A percentile compares a stretch with the other conserved stretches of the same genome.
These are phyloP conservation scores for Sugiyamaella neomexicana DNA, from an alignment of 1,139 yeast genomes.

Conservation along the genomic window DNA sequence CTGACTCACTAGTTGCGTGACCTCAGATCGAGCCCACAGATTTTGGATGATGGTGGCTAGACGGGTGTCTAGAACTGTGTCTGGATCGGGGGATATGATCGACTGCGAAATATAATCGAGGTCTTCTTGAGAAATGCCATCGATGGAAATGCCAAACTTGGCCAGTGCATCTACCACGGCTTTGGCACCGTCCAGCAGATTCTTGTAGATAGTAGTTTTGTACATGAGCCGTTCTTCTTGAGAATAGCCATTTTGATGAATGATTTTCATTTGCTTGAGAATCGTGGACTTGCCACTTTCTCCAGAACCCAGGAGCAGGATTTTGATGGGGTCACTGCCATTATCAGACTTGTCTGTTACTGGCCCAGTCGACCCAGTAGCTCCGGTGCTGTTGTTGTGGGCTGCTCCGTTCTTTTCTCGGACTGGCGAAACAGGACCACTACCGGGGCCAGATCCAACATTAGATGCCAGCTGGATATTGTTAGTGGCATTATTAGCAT, in stretches of 20 bases:
- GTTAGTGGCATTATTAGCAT: neutral
- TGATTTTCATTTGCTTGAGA: slow-evolving; percentile 72
- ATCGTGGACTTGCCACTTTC: slow-evolving; percentile 77
- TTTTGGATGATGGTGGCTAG: slow-evolving; percentile 32
- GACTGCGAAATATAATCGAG: slow-evolving; percentile 30
- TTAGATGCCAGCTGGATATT: neutral
- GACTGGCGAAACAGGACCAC: too few relatives aligned
- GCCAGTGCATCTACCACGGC: slow-evolving; percentile 57
- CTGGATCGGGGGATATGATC: slow-evolving; percentile 37
- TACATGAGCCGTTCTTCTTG: slow-evolving; percentile 62
- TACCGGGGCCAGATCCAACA: too few relatives aligned
- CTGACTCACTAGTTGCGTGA: slow-evolving; percentile 55
- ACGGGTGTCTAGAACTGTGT: slow-evolving; percentile 34
- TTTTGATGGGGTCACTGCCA: slow-evolving; percentile 44
- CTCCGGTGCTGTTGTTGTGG: neutral
- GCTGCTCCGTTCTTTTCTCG: neutral
- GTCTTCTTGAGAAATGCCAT: slow-evolving; percentile 22
- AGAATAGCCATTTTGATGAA: slow-evolving; percentile 68
- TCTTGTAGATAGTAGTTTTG: slow-evolving; percentile 66
- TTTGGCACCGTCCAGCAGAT: slow-evolving; percentile 62
- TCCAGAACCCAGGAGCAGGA: slow-evolving; percentile 69
- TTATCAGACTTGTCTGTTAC: neutral
- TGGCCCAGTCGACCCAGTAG: slow-evolving; percentile 3
- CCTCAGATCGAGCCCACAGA: slow-evolving; percentile 62
- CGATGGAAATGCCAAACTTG: slow-evolving; percentile 29